These are phyloP conservation scores for Talaromyces sp. DNA, from an alignment of 2,329 filamentous ascomycete species.

Conservation along the genomic window DNA sequence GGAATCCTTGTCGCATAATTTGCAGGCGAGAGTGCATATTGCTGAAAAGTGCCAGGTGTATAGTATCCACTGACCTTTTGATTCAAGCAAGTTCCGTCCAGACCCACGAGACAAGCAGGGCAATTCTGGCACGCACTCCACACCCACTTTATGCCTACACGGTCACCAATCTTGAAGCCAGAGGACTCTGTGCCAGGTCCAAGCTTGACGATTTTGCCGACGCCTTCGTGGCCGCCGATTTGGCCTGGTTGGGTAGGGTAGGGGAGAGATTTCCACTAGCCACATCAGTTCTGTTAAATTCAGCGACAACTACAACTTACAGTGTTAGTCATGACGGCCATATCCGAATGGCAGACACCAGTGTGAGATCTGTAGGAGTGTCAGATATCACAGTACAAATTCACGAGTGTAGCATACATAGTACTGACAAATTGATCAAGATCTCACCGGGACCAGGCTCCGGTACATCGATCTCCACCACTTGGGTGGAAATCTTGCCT, in stretches of 20 bases:
- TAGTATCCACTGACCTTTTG: constrained; percentile 64
- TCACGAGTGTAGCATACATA: neutral
- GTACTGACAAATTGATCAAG: constrained; percentile 57
- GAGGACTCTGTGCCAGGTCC: constrained; percentile 57
- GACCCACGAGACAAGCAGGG: constrained; percentile 53
- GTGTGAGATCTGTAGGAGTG: constrained; percentile 52
- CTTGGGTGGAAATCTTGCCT: constrained; percentile 61
- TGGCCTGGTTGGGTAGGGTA: constrained; percentile 59
- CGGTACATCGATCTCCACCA: constrained; percentile 62
- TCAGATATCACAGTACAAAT: neutral
- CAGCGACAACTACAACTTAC: constrained; percentile 19
- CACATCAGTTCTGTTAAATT: constrained; percentile 4
- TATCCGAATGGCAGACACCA: constrained; percentile 64
- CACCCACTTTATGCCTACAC: constrained; percentile 70
- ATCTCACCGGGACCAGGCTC: constrained; percentile 63
- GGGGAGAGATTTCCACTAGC: constrained; percentile 56
- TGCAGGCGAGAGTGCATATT: constrained; percentile 62
- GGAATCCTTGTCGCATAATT: constrained; percentile 70
- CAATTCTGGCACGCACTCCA: constrained; percentile 55
- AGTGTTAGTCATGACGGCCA: constrained; percentile 54
- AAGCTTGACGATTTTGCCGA: constrained; percentile 63
- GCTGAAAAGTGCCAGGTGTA: constrained; percentile 69
- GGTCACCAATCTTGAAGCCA: constrained; percentile 61
- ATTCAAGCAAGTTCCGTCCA: constrained; percentile 55
- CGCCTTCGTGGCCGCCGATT: constrained; percentile 67